Evolutionary conservation across 805 yeast genomes (phyloP).

Genomic region (Saturnispora dispora): DNA sequence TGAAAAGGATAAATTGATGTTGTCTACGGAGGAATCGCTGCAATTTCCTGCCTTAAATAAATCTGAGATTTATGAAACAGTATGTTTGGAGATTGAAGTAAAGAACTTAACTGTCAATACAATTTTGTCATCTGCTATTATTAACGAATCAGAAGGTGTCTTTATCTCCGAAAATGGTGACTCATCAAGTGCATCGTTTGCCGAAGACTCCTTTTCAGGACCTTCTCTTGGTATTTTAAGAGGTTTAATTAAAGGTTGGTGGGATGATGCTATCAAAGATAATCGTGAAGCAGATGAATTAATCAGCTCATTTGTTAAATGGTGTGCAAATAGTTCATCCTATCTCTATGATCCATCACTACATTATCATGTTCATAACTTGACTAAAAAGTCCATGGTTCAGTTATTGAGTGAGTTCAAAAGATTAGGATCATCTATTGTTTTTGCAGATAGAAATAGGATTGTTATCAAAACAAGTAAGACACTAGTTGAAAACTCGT

Average conservation of each 20-base stretch:
- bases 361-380: constrained; percentile 79
- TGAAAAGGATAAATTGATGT: constrained; percentile 47
- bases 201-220: constrained; percentile 75
- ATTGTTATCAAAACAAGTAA: constrained; percentile 67
- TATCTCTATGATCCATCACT: constrained; percentile 66
- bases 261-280: constrained; percentile 77
- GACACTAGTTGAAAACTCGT: constrained; percentile 72
- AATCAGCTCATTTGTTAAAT: constrained; percentile 69
- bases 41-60: constrained; percentile 65
- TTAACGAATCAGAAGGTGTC: constrained; percentile 84
- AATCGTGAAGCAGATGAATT: constrained; percentile 64
- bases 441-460: constrained; percentile 73
- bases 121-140: constrained; percentile 69
- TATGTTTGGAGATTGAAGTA: constrained; percentile 68
- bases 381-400: constrained; percentile 71
- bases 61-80: constrained; percentile 73
- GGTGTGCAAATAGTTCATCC: constrained; percentile 78
- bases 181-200: constrained; percentile 35
- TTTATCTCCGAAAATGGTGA: constrained; percentile 48
- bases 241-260: constrained; percentile 76
- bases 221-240: constrained; percentile 66
- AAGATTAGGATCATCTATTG: constrained; percentile 66
- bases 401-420: constrained; percentile 76
- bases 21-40: constrained; percentile 41
- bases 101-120: constrained; percentile 81